Evolutionary conservation across 352 stramenopile species (phyloP), one percentile per base, ranked within the genome.

Genomic region (Phytophthora citrophthora): DNA sequence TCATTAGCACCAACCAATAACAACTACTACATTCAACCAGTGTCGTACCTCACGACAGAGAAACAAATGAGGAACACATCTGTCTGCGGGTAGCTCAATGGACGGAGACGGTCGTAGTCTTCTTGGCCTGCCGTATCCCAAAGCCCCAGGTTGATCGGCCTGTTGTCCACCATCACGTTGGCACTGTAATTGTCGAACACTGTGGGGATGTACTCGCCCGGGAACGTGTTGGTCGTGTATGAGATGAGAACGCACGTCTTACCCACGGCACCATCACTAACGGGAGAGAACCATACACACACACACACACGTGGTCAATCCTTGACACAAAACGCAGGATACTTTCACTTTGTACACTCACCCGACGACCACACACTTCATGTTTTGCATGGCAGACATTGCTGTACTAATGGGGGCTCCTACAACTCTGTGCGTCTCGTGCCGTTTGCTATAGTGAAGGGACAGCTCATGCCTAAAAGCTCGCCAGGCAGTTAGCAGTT

Each of bases 111-210:
- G 68, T 99, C 96, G 74, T 99, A 99, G 80, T 99, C 96, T 63
- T 99, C 96, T 73, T 99, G 95, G 43, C 96, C 96, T 15, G 96
- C 96, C 2, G 96, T 99, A 88, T 99, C 96, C 96, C 96, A 99
- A 13, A 99, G 80, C 27, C 94, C 94, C 23, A 99, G 72, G 74
- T 98, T 99, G 72, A 99, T 97, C 29, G 94, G 95, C 64, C 97
- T 95, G 66, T 86, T 88, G 65, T 98, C 92, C 50, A 98, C 93
- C 84, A 96, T 96, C 34, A 97, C 89, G 54, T 96, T 97, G 32
- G 91, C 90, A 57, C 86, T 96, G 76, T 97, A 97, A 79, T 97
- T 97, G 72, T 97, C 90, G 74, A 98, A 97, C 18, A 98, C 91
- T 12, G 96, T 99, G 49, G 96, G 95, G 74, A 99, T 98, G 83